Base-by-base conservation (phyloP, 2,329 filamentous ascomycete genomes). In the Claviceps sp. region DNA sequence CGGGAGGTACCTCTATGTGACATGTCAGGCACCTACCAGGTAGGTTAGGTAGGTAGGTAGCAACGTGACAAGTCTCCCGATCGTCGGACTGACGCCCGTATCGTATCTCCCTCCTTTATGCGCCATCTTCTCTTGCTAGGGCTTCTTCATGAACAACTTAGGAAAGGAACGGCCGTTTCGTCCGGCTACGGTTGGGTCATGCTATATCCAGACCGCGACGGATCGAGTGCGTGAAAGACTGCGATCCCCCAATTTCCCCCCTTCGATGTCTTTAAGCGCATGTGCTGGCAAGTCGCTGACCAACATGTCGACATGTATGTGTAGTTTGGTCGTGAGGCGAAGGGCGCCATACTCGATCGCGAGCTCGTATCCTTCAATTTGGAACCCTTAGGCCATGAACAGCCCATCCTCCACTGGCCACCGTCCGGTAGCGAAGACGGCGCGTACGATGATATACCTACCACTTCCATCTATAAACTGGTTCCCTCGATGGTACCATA, bases 301-400 rank as follows among this genome's bases (percentile, higher is more conserved):
- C 7, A 9, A 16, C n/a, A n/a, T n/a, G n/a, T n/a, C n/a, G 41
- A 43, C 5, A 6, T 52, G n/a, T 50, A 2, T 24, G 30, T 8
- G 13, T 22, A 71, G 68, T 71, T 71, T 60, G 68, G 69, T 24
- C 53, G 59, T 48, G 62, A 63, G 6, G 69, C 65, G 37, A 62
- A 57, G 54, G 54, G 55, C 6, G 62, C 62, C 42, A 62, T 71
- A 38, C 60, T 62, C 22, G 63, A 67, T 50, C 65, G 67, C 49
- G 69, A 71, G 54, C 61, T 61, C 50, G 57, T 58, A 34, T 55
- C 57, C 24, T 22, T 52, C 9, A 48, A 45, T 20, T 45, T 52
- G 26, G 37, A 18, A 41, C 53, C 53, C n/a, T 40, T 24, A 24
- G 50, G 51, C n/a, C 14, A 20, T 16, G 48, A 48, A 59, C 48